Conservation (phyloP, 2,329 filamentous ascomycete species). For the Emergomyces orientalis region DNA sequence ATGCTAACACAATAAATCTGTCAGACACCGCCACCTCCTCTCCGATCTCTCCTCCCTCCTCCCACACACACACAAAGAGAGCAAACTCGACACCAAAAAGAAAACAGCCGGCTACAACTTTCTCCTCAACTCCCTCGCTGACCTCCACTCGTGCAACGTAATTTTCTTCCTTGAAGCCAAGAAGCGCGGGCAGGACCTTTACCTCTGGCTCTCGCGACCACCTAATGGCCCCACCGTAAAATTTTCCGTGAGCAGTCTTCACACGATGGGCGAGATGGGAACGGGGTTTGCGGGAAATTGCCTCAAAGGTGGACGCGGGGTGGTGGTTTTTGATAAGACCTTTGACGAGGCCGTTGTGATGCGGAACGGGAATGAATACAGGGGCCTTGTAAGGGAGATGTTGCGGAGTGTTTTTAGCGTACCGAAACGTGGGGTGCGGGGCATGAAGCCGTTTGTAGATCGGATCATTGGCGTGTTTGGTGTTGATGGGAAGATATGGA, state of each 20-base stretch:
- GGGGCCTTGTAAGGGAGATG: conserved; percentile 63
- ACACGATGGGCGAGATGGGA: conserved; percentile 94
- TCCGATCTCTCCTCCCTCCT: conserved; percentile 82
- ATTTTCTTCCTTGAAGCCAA: conserved; percentile 90
- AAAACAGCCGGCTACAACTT: conserved; percentile 52
- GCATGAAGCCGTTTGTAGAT: conserved; percentile 92
- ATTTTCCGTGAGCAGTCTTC: conserved; percentile 50
- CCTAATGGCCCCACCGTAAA: conserved; percentile 71
- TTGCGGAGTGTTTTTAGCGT: conserved; percentile 88
- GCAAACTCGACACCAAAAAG: conserved; percentile 93
- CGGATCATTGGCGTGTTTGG: conserved; percentile 89
- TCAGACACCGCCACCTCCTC: conserved; percentile 82
- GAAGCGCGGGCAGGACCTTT: conserved; percentile 81
- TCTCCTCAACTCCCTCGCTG: conserved; percentile 66
- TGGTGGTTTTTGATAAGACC: conserved; percentile 81
- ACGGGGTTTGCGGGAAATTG: conserved; percentile 81
- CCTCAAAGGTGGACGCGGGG: conserved; percentile 79
- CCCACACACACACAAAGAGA: conserved; percentile 86
- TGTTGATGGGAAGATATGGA: conserved; percentile 90
- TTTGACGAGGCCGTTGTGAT: conserved; percentile 79
- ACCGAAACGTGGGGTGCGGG: conserved; percentile 67
- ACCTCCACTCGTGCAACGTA: conserved; percentile 89
- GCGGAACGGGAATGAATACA: conserved; percentile 39
- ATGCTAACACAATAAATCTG: conserved; percentile 4
- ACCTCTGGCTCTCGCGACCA: conserved; percentile 84